A percentile compares a stretch with the other conserved stretches of the same genome.
phyloP scores from a whole-genome alignment of 768 basidiomycete species.

The Phylloporus sp. region DNA sequence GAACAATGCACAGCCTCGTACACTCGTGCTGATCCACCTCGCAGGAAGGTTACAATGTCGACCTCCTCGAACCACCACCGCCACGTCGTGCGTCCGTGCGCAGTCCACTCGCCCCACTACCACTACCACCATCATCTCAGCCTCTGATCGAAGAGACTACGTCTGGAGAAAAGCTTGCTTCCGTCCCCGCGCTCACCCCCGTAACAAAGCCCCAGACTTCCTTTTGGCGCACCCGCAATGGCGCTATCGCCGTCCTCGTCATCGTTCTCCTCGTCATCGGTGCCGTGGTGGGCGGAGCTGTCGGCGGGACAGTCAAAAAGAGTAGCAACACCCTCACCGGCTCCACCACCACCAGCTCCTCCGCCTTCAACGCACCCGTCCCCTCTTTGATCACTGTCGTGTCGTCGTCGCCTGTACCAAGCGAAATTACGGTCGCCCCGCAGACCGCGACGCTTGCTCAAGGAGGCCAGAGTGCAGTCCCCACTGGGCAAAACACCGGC shows the following conservation, averaged over 20 bases:
- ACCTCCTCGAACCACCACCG: conserved; percentile 33
- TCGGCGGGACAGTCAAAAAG: conserved; percentile 44
- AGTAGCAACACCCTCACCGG: conserved; percentile 4
- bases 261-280: conserved; percentile 40
- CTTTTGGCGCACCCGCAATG: conserved; percentile 48
- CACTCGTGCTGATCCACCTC: neutral
- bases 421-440: too few species aligned
- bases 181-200: neutral
- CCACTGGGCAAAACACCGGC: neutral
- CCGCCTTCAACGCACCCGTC: neutral
- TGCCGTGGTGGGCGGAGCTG: conserved; percentile 54
- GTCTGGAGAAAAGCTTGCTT: conserved; percentile 12
- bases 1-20: conserved; percentile 19
- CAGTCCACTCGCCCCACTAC: conserved; percentile 13
- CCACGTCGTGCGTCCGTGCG: conserved; percentile 22
- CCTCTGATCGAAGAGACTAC: conserved; percentile 11
- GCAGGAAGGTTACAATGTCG: conserved; percentile 53
- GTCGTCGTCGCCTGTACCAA: too few species aligned
- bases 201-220: conserved; percentile 19
- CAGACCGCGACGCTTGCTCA: too few species aligned
- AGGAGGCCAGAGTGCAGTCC: too few species aligned
- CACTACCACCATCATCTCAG: conserved; percentile 12
- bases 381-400: too few species aligned
- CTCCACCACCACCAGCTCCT: neutral
- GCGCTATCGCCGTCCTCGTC: conserved; percentile 37